phyloP scores from a whole-genome alignment of 331 rosid species.

The Quercus phellos region DNA sequence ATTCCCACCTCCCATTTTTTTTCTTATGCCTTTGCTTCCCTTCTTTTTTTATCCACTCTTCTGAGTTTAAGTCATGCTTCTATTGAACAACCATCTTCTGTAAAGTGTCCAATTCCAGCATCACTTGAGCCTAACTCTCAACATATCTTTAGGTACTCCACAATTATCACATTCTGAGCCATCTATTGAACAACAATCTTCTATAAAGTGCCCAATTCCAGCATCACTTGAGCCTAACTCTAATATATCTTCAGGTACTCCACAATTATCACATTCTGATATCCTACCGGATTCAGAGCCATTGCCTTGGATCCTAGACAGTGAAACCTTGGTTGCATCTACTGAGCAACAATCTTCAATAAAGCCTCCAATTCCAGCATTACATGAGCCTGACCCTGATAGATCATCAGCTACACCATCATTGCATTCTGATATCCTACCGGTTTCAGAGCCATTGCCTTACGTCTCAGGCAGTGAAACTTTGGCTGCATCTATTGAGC shows the following conservation, averaged over 20 bases:
- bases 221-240: no score
- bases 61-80: background rate
- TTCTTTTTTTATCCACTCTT: background rate
- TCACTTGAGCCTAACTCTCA: background rate
- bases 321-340: background rate
- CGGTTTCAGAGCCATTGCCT: background rate
- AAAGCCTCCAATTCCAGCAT: no score
- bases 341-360: no score
- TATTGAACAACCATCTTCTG: background rate
- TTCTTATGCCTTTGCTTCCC: slow-evolving; percentile 1
- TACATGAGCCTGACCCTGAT: no score
- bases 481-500: background rate
- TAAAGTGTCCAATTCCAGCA: background rate
- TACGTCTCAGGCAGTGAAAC: background rate
- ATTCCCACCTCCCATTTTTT: background rate
- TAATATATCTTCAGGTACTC: no score
- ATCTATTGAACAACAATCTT: no score
- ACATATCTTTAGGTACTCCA: no score
- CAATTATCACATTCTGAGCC: no score
- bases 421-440: background rate
- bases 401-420: no score
- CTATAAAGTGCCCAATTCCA: no score
- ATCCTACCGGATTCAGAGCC: background rate
- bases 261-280: no score
- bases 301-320: background rate